Conservation (phyloP, 2,329 filamentous ascomycete genomes). For the Stromatinia cepivora region DNA sequence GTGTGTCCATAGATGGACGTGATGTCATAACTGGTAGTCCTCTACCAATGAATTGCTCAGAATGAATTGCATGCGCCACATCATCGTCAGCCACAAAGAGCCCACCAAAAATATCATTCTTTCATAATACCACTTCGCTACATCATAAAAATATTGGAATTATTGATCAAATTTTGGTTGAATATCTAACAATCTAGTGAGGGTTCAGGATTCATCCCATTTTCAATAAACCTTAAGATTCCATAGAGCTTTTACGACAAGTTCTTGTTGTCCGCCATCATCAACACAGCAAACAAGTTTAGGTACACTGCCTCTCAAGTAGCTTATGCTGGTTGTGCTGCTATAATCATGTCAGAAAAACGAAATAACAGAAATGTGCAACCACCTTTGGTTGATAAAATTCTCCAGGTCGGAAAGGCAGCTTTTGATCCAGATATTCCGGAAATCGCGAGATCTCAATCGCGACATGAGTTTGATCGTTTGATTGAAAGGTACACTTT, state of each 20-base stretch:
- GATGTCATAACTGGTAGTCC: no score
- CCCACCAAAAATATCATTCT: background rate
- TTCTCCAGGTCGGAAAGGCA: constrained; percentile 36
- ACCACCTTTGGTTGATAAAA: constrained; percentile 36
- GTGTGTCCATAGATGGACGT: no score
- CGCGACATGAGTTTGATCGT: constrained; percentile 20
- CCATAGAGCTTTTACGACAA: no score
- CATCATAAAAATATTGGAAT: background rate
- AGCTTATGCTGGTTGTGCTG: background rate
- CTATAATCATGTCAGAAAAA: background rate
- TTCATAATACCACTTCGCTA: background rate
- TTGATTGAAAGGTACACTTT: constrained; percentile 31
- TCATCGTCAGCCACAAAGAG: background rate
- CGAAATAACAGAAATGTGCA: constrained; percentile 22
- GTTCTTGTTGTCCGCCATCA: no score
- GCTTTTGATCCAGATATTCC: constrained; percentile 37
- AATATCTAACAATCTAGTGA: background rate
- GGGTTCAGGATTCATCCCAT: background rate
- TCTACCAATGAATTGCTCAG: background rate
- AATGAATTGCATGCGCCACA: background rate
- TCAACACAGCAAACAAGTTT: background rate
- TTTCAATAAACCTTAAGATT: no score
- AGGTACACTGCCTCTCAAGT: background rate
- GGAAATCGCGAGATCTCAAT: constrained; percentile 25
- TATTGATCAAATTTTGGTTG: background rate